Base-by-base conservation (phyloP, 208 protist species). In the Leishmania martiniquensis region DNA sequence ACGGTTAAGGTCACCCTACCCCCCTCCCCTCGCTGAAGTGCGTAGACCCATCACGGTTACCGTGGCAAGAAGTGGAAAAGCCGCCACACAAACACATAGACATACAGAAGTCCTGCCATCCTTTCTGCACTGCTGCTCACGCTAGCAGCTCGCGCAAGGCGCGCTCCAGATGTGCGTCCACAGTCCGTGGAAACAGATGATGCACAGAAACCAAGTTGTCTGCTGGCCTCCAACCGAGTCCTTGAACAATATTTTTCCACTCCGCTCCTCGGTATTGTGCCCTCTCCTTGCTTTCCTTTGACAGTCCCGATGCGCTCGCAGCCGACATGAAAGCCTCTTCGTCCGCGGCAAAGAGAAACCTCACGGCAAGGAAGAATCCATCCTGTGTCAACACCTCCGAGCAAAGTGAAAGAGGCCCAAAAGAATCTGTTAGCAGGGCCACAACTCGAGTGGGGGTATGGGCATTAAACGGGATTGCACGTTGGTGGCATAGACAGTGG, bases 391-490 rank as follows among this genome's bases (percentile, higher is more conserved):
- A 39, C 17, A 25, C 45, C 29, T 71, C 70, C 4, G 54, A 57
- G 71, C 72, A 87, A 9, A 81, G 76, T 10, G 80, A 13, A 32
- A 91, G 34, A 9, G 85, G 85, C 4, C 87, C 87, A 42, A 82
- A 91, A 32, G 29, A 34, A 1, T 81, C 62, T 6, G 82, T 86
- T 34, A 88, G 39, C 15, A 79, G 76, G 17, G 79, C 65, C 4
- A 91, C 70, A 0, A 88, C 63, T 2, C 59, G 52, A 13, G 17
- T 57, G 0, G 84, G 87, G 1, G 84, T 81, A 54, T 65, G 54
- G 12, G 54, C 69, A 60, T 82, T 68, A 5, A 77, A 71, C 4
- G 81, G 49, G 37, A 88, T 85, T 2, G 71, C 72, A 34, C 22
- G 32, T 2, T 72, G 55, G 67, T 82, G 76, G 22, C 55, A 75